These are phyloP conservation scores for Leishmania tropica DNA, from an alignment of 208 protist species.

Conservation along the genomic window DNA sequence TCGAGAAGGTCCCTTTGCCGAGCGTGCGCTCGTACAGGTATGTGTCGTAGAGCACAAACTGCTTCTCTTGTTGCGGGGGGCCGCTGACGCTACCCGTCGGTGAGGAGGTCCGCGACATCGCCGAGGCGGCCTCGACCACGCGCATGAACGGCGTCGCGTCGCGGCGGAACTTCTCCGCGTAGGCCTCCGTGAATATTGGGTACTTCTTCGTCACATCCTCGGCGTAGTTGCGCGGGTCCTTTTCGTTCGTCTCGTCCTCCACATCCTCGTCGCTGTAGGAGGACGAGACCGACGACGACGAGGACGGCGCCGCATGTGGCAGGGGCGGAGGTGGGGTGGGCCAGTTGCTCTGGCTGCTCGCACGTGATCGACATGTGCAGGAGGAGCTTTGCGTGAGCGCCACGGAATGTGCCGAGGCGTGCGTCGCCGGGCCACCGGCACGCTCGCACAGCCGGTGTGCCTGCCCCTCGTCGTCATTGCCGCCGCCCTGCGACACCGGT, in stretches of 20 bases:
- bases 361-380: slow-evolving; percentile 23
- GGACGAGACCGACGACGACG: slow-evolving; percentile 20
- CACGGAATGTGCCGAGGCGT: slow-evolving; percentile 16
- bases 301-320: slow-evolving; percentile 12
- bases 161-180: slow-evolving; percentile 45
- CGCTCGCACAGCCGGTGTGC: neutral
- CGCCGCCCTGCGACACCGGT: slow-evolving; percentile 9
- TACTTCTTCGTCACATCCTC: slow-evolving; percentile 59
- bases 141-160: slow-evolving; percentile 58
- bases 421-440: neutral
- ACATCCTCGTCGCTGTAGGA: slow-evolving; percentile 28
- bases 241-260: slow-evolving; percentile 34
- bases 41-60: slow-evolving; percentile 66
- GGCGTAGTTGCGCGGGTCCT: slow-evolving; percentile 34
- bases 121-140: slow-evolving; percentile 22
- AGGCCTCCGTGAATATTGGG: slow-evolving; percentile 60
- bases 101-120: neutral
- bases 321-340: slow-evolving; percentile 18
- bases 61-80: slow-evolving; percentile 14
- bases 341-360: slow-evolving; percentile 34
- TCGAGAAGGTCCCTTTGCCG: slow-evolving; percentile 84
- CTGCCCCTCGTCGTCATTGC: slow-evolving; percentile 14
- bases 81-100: slow-evolving; percentile 7
- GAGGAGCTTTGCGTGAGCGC: slow-evolving; percentile 29
- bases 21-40: slow-evolving; percentile 63